Evolutionary conservation across 768 basidiomycete genomes (phyloP).

Genomic region (Leccinum obscurum): DNA sequence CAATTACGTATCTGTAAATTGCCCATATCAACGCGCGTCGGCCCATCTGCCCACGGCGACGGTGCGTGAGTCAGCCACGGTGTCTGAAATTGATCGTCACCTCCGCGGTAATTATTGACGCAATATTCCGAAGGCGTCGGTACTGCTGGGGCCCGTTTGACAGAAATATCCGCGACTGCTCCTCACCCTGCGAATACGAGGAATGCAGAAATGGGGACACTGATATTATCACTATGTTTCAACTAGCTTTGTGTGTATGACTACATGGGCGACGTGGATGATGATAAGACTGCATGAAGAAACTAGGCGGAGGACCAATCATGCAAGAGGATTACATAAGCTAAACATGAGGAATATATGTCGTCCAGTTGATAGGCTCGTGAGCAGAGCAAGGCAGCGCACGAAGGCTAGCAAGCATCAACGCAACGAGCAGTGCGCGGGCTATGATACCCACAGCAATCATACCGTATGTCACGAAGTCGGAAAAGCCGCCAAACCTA

Average conservation of each 20-base stretch:
- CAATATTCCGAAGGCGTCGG: too few species aligned
- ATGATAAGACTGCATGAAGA: background rate
- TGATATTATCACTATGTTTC: background rate
- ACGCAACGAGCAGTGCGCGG: background rate
- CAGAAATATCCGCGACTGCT: background rate
- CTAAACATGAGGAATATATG: conserved; percentile 3
- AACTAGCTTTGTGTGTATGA: background rate
- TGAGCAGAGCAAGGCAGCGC: background rate
- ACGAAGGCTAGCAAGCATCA: conserved; percentile 4
- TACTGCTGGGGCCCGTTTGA: too few species aligned
- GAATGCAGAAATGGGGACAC: background rate
- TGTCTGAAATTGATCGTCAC: too few species aligned
- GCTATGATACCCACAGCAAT: background rate
- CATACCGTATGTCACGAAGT: background rate
- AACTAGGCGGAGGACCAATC: background rate
- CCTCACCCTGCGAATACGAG: background rate
- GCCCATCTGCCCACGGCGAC: too few species aligned
- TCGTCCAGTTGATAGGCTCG: background rate
- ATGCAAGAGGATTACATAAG: background rate
- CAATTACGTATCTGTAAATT: too few species aligned
- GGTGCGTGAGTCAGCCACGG: too few species aligned
- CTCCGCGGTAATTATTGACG: too few species aligned
- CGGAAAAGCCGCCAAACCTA: background rate
- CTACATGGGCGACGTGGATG: background rate
- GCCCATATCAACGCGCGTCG: too few species aligned